Evolutionary conservation across 129 eudicot genomes (phyloP).

Genomic region (Sambucus nigra): DNA sequence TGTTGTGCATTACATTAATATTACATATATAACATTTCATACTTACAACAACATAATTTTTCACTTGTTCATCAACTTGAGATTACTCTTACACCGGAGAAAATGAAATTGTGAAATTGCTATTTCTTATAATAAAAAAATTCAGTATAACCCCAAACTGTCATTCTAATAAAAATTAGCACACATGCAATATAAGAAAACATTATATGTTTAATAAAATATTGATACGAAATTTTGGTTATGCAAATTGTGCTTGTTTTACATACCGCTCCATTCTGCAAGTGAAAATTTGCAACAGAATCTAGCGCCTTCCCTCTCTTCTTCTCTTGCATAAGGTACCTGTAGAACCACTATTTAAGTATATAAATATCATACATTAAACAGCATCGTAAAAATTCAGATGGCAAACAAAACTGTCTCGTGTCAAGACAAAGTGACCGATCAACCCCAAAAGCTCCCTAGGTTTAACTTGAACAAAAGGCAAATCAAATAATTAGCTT

Average conservation of each 20-base stretch:
- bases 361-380: not conserved
- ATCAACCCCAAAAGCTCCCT: not conserved
- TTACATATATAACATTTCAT: too few species aligned
- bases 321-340: slow-evolving; percentile 83
- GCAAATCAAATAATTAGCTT: not conserved
- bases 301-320: slow-evolving; percentile 95
- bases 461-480: not conserved
- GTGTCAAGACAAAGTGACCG: slow-evolving; percentile 2
- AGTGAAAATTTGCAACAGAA: slow-evolving; percentile 94
- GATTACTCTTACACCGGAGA: too few species aligned
- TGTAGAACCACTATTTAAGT: slow-evolving; percentile 17
- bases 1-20: too few species aligned
- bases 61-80: too few species aligned
- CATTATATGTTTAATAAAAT: too few species aligned
- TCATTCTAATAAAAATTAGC: too few species aligned
- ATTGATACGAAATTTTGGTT: too few species aligned
- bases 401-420: not conserved
- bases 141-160: too few species aligned
- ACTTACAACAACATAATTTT: too few species aligned
- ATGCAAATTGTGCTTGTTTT: not conserved
- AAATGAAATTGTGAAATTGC: too few species aligned
- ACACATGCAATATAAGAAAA: too few species aligned
- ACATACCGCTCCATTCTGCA: slow-evolving; percentile 97
- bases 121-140: too few species aligned
- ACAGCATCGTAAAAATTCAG: not conserved